phyloP scores from a whole-genome alignment of 257 asterid species.

The Datura wrightii region DNA sequence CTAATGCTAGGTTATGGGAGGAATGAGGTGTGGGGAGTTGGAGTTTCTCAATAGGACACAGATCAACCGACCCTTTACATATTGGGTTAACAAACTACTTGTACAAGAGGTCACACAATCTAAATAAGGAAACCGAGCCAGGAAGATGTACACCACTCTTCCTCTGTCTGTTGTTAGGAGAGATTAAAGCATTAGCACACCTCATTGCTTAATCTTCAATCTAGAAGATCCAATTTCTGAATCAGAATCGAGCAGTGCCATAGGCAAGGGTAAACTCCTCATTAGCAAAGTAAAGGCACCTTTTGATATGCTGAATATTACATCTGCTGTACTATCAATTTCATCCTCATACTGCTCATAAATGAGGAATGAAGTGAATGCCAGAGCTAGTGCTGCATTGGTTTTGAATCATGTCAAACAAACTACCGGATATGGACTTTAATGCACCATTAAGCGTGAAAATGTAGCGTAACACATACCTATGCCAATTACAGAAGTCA shows the following conservation, averaged over 20 bases:
- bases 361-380: constrained; percentile 68
- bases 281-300: constrained; percentile 32
- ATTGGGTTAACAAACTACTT: constrained; percentile 21
- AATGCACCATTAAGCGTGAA: constrained; percentile 27
- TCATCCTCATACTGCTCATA: constrained; percentile 91
- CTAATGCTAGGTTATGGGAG: neutral
- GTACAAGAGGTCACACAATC: constrained; percentile 20
- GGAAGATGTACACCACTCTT: constrained; percentile 5
- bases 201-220: constrained; percentile 24
- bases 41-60: neutral
- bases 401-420: constrained; percentile 29
- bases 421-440: constrained; percentile 19
- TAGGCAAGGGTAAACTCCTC: constrained; percentile 31
- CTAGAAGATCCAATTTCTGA: neutral
- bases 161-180: constrained; percentile 1
- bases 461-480: constrained; percentile 53
- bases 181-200: neutral
- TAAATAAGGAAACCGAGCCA: constrained; percentile 14
- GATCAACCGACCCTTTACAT: constrained; percentile 11
- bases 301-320: constrained; percentile 30
- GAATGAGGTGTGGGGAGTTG: neutral
- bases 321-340: constrained; percentile 49
- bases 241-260: constrained; percentile 25
- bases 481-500: constrained; percentile 57
- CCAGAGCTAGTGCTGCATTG: constrained; percentile 69